phyloP scores from a whole-genome alignment of 352 stramenopile species.

The Phytophthora tubulina region DNA sequence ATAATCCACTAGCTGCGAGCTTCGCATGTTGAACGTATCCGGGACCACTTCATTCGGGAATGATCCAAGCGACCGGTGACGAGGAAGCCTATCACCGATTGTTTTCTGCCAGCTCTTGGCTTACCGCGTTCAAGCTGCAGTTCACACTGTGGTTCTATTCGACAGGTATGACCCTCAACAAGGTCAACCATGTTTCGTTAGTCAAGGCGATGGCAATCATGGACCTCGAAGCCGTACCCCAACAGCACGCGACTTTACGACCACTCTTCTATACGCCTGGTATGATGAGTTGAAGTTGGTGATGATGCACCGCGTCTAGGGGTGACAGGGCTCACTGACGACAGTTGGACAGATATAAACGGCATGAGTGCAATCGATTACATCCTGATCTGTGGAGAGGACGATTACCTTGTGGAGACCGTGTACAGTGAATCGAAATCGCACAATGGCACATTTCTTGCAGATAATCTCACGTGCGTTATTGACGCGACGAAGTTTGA shows the following conservation, averaged over 20 bases:
- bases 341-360: constrained; percentile 21
- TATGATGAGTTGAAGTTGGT: constrained; percentile 5
- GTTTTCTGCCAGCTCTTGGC: not conserved
- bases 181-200: not conserved
- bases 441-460: not conserved
- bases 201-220: not conserved
- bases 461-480: constrained; percentile 2
- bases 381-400: not conserved
- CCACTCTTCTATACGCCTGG: not conserved
- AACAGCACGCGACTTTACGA: not conserved
- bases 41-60: constrained; percentile 14
- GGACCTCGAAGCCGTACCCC: not conserved
- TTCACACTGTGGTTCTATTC: constrained; percentile 24
- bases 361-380: constrained; percentile 14
- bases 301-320: not conserved
- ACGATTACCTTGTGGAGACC: constrained; percentile 9
- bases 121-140: not conserved
- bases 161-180: constrained; percentile 17
- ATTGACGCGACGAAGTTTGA: not conserved
- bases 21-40: constrained; percentile 17
- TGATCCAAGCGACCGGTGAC: constrained; percentile 10
- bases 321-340: not conserved
- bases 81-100: not conserved
- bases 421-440: constrained; percentile 10
- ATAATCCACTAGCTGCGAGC: constrained; percentile 12